Evolutionary conservation across 176 grass and related monocot species (phyloP).

Genomic region (Phoenix roebelenii): DNA sequence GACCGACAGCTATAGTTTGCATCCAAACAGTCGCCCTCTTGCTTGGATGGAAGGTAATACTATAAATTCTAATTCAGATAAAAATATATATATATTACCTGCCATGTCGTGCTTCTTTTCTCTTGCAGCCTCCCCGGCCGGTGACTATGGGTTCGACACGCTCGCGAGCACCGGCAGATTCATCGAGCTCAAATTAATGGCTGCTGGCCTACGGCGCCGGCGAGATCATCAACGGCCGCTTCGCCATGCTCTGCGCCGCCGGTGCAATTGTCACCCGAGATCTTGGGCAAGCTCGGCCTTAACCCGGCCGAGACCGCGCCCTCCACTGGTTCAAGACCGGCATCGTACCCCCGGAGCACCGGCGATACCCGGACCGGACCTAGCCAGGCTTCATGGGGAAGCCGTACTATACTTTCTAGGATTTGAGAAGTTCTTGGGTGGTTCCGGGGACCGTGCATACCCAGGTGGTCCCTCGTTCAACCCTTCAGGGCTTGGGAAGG

Average conservation of each 20-base stretch:
- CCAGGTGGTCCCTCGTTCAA: conserved; percentile 79
- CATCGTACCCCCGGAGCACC: conserved; percentile 81
- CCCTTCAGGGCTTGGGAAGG: conserved; percentile 71
- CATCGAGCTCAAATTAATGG: conserved; percentile 90
- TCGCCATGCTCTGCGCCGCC: conserved; percentile 63
- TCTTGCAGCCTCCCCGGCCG: conserved; percentile 38
- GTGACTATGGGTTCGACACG: too few relatives aligned
- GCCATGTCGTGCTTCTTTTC: too few relatives aligned
- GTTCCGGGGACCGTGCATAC: conserved; percentile 68
- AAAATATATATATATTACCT: too few relatives aligned
- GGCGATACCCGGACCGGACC: conserved; percentile 81
- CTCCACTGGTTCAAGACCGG: conserved; percentile 87
- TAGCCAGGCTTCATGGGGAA: conserved; percentile 74
- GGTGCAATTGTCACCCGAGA: conserved; percentile 60
- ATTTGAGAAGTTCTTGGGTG: conserved; percentile 61
- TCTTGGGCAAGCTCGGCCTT: conserved; percentile 52
- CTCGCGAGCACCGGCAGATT: conserved; percentile 33
- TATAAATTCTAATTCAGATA: background rate
- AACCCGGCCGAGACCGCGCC: conserved; percentile 72
- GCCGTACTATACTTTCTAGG: conserved; percentile 58
- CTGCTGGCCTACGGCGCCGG: conserved; percentile 88
- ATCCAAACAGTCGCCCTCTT: conserved; percentile 78
- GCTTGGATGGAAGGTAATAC: conserved; percentile 75
- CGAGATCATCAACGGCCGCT: conserved; percentile 84
- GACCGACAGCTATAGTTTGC: conserved; percentile 20